Base-by-base conservation (phyloP, 805 yeast genomes). In the Yarrowia keelungensis region DNA sequence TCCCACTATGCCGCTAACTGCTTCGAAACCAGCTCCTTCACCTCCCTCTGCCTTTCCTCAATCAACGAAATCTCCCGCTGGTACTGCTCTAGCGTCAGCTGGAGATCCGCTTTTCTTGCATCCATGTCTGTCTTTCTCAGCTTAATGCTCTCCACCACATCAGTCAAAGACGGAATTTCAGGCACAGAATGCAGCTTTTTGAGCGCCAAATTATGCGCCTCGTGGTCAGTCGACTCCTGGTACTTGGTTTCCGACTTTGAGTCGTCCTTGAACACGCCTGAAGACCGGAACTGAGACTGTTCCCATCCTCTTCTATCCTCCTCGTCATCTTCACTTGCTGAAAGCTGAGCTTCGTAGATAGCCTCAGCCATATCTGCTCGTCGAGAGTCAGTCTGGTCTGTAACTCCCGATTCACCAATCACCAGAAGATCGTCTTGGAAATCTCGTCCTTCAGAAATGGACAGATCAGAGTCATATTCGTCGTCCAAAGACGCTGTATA, bases 41-140 rank as follows among this genome's bases (percentile, higher is more conserved):
- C 65, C 32, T 59, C 50, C 51, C 8, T 59, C 51, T 59, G 65
- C 8, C 65, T 26, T 51, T 59, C 65, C 35, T 59, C 65, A 42
- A 59, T 45, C 26, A 45, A 35, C 26, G 42, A 32, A 45, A 59
- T 43, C 51, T 59, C 65, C 42, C 45, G 65, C 65, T 59, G 41
- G 51, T 59, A 59, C 65, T 59, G 65, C 65, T 59, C 65, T 59
- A 59, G 65, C 65, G 65, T 59, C 65, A 43, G 65, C 42, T 43
- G 8, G 14, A 59, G 65, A 36, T 35, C 32, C 14, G 50, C 14
- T 12, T 43, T 59, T 10, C 41, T 51, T 14, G n/a, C 65, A 2
- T 35, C 41, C 41, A 43, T 35, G 14, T 16, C 65, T n/a, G 3
- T 35, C 42, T 45, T n/a, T 3, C 19, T 15, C 19, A 3, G 16